Evolutionary conservation across 805 yeast genomes (phyloP).

Genomic region (Suhomyces emberorum): DNA sequence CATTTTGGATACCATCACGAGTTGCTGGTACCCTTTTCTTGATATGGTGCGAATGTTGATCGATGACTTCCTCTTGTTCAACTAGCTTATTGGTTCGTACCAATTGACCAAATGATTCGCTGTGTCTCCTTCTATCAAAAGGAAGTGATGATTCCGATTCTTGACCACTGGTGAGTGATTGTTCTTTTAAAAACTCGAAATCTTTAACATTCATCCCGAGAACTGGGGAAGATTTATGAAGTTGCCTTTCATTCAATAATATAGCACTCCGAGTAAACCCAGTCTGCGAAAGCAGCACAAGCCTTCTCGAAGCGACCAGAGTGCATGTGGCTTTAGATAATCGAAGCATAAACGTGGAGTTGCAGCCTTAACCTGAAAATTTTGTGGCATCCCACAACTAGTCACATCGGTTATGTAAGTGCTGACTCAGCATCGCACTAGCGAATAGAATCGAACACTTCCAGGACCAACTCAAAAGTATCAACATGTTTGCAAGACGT

Average conservation of each 20-base stretch:
- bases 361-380: background rate
- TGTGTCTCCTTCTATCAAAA: conserved; percentile 18
- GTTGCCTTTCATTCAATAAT: too few relatives aligned
- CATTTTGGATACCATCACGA: conserved; percentile 1
- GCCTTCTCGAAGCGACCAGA: too few relatives aligned
- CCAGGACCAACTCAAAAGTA: too few relatives aligned
- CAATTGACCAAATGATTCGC: conserved; percentile 23
- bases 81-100: conserved; percentile 18
- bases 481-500: conserved; percentile 5
- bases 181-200: conserved; percentile 2
- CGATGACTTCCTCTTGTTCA: conserved; percentile 7
- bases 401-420: background rate
- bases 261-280: too few relatives aligned
- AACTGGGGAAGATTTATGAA: too few relatives aligned
- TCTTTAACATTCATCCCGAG: background rate
- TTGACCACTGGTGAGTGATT: background rate
- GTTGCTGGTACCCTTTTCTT: conserved; percentile 1
- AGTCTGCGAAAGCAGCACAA: too few relatives aligned
- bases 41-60: conserved; percentile 3
- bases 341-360: background rate
- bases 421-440: background rate
- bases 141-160: conserved; percentile 9
- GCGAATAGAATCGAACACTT: background rate
- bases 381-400: background rate
- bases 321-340: too few relatives aligned